A percentile compares a stretch with the other conserved stretches of the same genome.
Evolutionary conservation across 371 early-diverging fungal genomes (phyloP).

Genomic region (Lichtheimia corymbifera): DNA sequence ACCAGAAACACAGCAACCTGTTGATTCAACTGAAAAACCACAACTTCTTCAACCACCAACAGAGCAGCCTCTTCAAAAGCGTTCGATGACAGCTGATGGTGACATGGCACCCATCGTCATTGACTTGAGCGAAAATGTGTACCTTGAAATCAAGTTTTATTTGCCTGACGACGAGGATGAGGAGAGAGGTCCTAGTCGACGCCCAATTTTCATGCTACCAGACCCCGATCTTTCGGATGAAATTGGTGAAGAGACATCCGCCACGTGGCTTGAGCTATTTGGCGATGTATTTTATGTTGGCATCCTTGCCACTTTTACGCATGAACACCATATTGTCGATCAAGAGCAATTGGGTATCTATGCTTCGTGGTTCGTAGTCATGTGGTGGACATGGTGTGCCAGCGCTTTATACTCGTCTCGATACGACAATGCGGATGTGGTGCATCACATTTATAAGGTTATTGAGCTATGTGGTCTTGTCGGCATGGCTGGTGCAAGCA

Average conservation of each 20-base stretch:
- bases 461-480: constrained; percentile 49
- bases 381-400: constrained; percentile 67
- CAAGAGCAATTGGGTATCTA: constrained; percentile 34
- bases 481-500: constrained; percentile 49
- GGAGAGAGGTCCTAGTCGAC: constrained; percentile 9
- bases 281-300: constrained; percentile 56
- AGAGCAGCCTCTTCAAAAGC: constrained; percentile 4
- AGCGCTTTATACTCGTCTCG: constrained; percentile 55
- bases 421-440: constrained; percentile 48
- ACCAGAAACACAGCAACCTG: too few species aligned
- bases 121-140: constrained; percentile 44
- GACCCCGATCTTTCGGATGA: constrained; percentile 55
- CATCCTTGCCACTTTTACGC: constrained; percentile 53
- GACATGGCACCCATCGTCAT: constrained; percentile 22
- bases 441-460: constrained; percentile 49
- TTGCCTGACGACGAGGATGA: constrained; percentile 20
- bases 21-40: too few species aligned
- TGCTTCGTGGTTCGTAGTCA: constrained; percentile 58
- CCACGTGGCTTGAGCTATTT: constrained; percentile 51
- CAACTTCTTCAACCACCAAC: not conserved
- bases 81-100: constrained; percentile 1
- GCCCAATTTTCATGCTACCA: constrained; percentile 39
- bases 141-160: constrained; percentile 29
- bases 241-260: constrained; percentile 42
- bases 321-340: constrained; percentile 48